Evolutionary conservation across 768 basidiomycete genomes (phyloP).

Genomic region (Collybia sordida): DNA sequence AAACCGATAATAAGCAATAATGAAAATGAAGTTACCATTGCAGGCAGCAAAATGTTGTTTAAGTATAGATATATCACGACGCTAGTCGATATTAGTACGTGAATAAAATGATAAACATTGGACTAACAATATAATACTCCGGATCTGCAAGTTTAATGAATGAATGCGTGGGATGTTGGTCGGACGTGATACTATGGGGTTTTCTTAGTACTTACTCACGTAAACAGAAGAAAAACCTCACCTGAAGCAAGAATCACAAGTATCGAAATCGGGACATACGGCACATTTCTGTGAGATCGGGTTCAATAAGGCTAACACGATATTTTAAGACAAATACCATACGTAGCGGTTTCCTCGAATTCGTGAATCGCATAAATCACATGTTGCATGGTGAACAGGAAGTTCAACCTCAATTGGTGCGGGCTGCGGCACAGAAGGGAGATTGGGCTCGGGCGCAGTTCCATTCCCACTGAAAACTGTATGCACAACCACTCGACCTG

Average conservation of each 20-base stretch:
- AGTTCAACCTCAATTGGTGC: slow-evolving; percentile 9
- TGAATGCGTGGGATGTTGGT: slow-evolving; percentile 76
- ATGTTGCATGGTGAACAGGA: slow-evolving; percentile 61
- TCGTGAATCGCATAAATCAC: slow-evolving; percentile 74
- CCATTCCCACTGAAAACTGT: slow-evolving; percentile 48
- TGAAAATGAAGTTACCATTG: slow-evolving; percentile 36
- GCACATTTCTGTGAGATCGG: slow-evolving; percentile 62
- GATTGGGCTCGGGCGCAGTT: slow-evolving; percentile 17
- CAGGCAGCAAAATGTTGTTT: slow-evolving; percentile 59
- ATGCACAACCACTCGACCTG: slow-evolving; percentile 66
- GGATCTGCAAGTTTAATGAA: slow-evolving; percentile 63
- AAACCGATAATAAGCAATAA: background rate
- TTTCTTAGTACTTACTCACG: background rate
- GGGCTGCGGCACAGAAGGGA: slow-evolving; percentile 7
- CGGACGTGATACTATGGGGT: slow-evolving; percentile 51
- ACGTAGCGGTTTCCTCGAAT: slow-evolving; percentile 77
- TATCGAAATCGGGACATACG: slow-evolving; percentile 82
- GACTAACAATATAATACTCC: slow-evolving; percentile 57
- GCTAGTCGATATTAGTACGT: slow-evolving; percentile 17
- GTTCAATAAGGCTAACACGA: background rate
- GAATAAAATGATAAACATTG: background rate
- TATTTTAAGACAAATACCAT: slow-evolving; percentile 23
- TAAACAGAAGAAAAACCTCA: slow-evolving; percentile 21
- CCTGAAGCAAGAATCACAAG: slow-evolving; percentile 70
- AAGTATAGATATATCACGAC: slow-evolving; percentile 12